Conservation (phyloP, 257 asterid genomes). For the Solanum paucissectum region DNA sequence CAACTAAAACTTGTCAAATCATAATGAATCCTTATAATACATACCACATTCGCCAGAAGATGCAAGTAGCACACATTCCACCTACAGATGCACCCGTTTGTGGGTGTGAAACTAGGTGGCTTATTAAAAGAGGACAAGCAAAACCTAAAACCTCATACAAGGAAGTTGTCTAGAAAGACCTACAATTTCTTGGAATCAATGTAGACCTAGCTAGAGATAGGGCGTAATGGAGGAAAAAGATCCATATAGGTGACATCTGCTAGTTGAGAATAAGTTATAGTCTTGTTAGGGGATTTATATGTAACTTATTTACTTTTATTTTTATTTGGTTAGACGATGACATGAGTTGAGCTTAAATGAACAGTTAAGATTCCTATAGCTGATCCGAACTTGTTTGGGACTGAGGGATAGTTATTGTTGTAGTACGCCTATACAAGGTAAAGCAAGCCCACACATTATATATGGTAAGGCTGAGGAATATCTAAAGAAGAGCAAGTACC, state of each 20-base stretch:
- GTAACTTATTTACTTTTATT: background rate
- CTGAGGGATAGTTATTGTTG: background rate
- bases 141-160: background rate
- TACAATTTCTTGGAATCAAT: background rate
- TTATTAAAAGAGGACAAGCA: background rate
- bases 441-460: background rate
- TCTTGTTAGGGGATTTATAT: background rate
- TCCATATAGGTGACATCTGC: background rate
- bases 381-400: background rate
- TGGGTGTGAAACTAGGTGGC: background rate
- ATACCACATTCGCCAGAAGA: background rate
- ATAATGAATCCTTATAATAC: background rate
- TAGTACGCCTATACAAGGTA: background rate
- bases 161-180: background rate
- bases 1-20: background rate
- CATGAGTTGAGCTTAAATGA: background rate
- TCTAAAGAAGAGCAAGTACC: conserved; percentile 22
- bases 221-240: background rate
- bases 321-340: background rate
- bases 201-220: background rate
- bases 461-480: background rate
- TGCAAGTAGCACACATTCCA: background rate
- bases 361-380: background rate
- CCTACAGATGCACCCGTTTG: background rate
- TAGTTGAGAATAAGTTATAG: background rate